phyloP scores from a whole-genome alignment of 1,284 basidiomycete species.

The Naganishia cerealis region DNA sequence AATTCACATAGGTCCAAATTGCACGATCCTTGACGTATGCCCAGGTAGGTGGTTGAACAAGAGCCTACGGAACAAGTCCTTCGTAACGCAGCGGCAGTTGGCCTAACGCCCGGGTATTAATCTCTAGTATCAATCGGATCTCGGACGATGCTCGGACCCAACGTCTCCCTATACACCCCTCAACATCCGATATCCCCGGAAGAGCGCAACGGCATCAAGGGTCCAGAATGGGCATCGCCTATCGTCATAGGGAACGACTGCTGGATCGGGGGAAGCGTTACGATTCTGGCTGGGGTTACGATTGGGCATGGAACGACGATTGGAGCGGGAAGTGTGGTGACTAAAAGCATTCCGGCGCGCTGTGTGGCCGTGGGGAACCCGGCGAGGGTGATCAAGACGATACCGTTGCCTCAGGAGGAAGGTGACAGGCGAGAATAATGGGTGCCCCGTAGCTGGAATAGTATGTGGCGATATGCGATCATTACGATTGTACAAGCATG shows the following conservation, averaged over 20 bases:
- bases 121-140: constrained; percentile 13
- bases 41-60: constrained; percentile 41
- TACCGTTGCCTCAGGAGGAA: constrained; percentile 29
- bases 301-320: constrained; percentile 57
- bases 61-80: no score
- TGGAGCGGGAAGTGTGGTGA: constrained; percentile 58
- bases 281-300: constrained; percentile 55
- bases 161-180: constrained; percentile 52
- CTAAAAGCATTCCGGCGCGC: constrained; percentile 54
- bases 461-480: no score
- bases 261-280: constrained; percentile 57
- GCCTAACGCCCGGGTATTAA: neutral
- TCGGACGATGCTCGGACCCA: constrained; percentile 53
- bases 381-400: constrained; percentile 54
- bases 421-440: no score
- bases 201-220: constrained; percentile 46
- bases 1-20: constrained; percentile 48
- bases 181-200: constrained; percentile 54
- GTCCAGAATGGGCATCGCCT: constrained; percentile 51
- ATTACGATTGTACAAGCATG: no score
- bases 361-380: constrained; percentile 57
- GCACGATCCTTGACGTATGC: constrained; percentile 48
- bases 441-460: no score
- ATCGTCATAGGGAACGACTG: constrained; percentile 54
- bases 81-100: no score